Base-by-base conservation (phyloP, 768 basidiomycete genomes). In the Candolleomyces efflorescens region DNA sequence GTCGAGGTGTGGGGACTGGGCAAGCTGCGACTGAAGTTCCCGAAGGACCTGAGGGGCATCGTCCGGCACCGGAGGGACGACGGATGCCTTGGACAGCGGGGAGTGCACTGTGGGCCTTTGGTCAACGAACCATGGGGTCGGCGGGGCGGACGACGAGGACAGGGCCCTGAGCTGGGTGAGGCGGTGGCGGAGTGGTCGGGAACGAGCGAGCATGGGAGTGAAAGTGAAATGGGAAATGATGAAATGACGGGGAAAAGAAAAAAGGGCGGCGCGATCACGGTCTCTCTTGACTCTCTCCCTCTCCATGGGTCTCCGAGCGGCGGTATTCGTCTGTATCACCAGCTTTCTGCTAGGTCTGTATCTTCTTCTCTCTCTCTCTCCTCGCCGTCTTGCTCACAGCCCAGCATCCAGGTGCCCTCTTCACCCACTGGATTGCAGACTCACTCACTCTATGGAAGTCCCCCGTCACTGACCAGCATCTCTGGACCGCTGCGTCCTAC, bases 341-440 rank as follows among this genome's bases (percentile, higher is more conserved):
- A 89, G 89, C 53, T 92, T 92, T 64, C 77, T 94, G 20, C 82
- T 94, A 22, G 91, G 91, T 89, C 56, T 43, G 77, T 71, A n/a
- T n/a, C n/a, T n/a, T n/a, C n/a, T 1, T 20, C 37, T 50, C 48
- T 46, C 44, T 59, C 44, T 56, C 41, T 22, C 23, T 6, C 20
- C 27, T 47, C 26, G 37, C 18, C 18, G 17, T 17, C 10, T 38
- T 20, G 47, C 47, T 23, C 37, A 39, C 59, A 61, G 27, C 54
- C 50, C 36, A n/a, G 53, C 24, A 43, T n/a, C n/a, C 69, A 92
- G 91, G 92, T 52, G 75, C 87, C 47, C 78, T 94, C 4, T 92
- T 92, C 68, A 92, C 90, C 37, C 88, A 94, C 68, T 94, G 92
- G 92, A 92, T 91, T 60, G 92, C 92, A n/a, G 92, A 94, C 77